Conservation (phyloP, 306 rosid species). For the Abrus precatorius region DNA sequence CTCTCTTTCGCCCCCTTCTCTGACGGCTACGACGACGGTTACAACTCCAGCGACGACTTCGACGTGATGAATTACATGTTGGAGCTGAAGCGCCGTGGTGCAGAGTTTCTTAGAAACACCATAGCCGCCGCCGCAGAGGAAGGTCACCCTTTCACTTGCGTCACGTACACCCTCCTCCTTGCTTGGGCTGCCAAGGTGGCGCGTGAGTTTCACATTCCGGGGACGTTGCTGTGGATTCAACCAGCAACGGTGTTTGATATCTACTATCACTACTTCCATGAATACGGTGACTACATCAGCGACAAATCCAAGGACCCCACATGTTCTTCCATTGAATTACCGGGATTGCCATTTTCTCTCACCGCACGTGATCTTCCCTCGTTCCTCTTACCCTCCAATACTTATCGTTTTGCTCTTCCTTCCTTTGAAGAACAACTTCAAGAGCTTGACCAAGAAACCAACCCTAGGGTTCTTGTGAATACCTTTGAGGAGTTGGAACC, state of each 20-base stretch:
- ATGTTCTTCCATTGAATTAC: constrained; percentile 28
- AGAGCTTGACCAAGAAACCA: constrained; percentile 31
- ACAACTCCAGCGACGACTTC: neutral
- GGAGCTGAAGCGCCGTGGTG: constrained; percentile 50
- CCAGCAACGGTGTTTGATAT: constrained; percentile 53
- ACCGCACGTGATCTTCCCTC: constrained; percentile 48
- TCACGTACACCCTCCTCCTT: constrained; percentile 48
- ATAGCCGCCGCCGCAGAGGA: constrained; percentile 26
- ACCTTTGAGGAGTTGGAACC: constrained; percentile 57
- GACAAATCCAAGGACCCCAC: neutral
- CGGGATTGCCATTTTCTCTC: constrained; percentile 47
- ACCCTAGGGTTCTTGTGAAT: constrained; percentile 52
- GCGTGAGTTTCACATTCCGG: constrained; percentile 46
- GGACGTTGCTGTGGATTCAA: constrained; percentile 53
- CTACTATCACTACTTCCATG: constrained; percentile 56
- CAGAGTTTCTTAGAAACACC: constrained; percentile 27
- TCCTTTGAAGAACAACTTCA: constrained; percentile 41
- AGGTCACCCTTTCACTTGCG: constrained; percentile 51
- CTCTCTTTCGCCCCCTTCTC: constrained; percentile 54
- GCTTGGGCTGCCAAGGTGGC: constrained; percentile 58
- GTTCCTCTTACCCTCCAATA: constrained; percentile 13
- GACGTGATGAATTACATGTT: neutral
- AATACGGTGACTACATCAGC: constrained; percentile 24
- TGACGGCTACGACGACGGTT: constrained; percentile 61
- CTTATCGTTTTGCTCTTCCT: constrained; percentile 40